Percentiles rank a stretch among this genome's conserved stretches.
Conservation (phyloP, 495 filamentous ascomycete genomes). For the Neurospora sublineolata region DNA sequence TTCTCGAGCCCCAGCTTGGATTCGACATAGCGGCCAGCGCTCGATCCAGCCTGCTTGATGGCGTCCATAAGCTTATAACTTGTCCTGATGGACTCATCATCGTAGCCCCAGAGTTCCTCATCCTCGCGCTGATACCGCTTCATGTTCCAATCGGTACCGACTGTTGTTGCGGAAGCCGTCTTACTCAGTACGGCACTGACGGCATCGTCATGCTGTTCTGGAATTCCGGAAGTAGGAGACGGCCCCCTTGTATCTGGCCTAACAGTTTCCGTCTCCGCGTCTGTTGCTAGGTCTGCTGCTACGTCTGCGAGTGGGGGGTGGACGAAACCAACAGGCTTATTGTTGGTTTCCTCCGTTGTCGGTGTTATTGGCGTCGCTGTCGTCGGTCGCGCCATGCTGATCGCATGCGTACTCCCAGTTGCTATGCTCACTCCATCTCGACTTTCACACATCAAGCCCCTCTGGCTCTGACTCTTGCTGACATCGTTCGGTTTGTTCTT, state of each 20-base stretch:
- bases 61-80: conserved; percentile 38
- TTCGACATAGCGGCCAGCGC: conserved; percentile 36
- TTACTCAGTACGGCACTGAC: conserved; percentile 19
- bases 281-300: not conserved
- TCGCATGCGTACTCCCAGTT: conserved; percentile 15
- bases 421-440: conserved; percentile 24
- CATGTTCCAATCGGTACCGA: conserved; percentile 52
- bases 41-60: conserved; percentile 40
- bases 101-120: conserved; percentile 64
- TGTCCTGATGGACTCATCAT: conserved; percentile 22
- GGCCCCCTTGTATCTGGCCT: conserved; percentile 1
- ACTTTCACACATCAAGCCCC: conserved; percentile 33
- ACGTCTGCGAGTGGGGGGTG: not conserved
- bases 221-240: conserved; percentile 3
- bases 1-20: conserved; percentile 31
- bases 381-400: conserved; percentile 17
- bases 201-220: conserved; percentile 17
- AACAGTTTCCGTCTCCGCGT: not conserved
- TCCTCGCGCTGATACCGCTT: conserved; percentile 75
- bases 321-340: not conserved
- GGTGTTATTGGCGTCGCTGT: not conserved
- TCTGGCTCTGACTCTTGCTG: conserved; percentile 40
- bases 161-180: conserved; percentile 17
- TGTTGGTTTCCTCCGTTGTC: not conserved
- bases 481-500: conserved; percentile 38